Conservation (phyloP, 805 yeast genomes). For the Candida hispaniensis region DNA sequence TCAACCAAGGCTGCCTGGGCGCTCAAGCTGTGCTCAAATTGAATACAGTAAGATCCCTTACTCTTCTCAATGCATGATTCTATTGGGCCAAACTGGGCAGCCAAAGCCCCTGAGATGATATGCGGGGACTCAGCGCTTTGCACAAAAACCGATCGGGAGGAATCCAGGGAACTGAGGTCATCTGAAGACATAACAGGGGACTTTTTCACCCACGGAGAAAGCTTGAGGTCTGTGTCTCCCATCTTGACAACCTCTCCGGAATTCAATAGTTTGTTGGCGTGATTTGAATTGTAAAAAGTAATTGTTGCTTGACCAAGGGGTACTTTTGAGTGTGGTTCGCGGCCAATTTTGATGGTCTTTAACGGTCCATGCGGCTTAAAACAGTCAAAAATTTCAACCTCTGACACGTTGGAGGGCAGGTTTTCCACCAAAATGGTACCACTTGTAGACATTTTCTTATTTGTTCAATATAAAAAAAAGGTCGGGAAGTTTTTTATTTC, state of each 20-base stretch:
- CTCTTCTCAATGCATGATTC: too few relatives aligned
- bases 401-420: conserved; percentile 62
- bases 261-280: conserved; percentile 2
- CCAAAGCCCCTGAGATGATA: conserved; percentile 1
- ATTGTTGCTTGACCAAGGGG: conserved; percentile 90
- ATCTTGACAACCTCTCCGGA: conserved; percentile 1
- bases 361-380: conserved; percentile 73
- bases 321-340: conserved; percentile 79
- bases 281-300: conserved; percentile 57
- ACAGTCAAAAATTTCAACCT: conserved; percentile 48
- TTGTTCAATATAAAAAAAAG: too few relatives aligned
- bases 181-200: conserved; percentile 6
- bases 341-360: conserved; percentile 79
- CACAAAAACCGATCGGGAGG: conserved; percentile 10
- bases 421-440: conserved; percentile 77
- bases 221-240: not conserved
- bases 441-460: too few relatives aligned
- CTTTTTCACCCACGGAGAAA: not conserved
- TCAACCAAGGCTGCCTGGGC: too few relatives aligned
- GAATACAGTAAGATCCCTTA: too few relatives aligned
- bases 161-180: conserved; percentile 2
- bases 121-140: conserved; percentile 1
- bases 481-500: too few relatives aligned
- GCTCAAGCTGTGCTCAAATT: too few relatives aligned
- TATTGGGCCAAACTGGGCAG: conserved; percentile 2